These are phyloP conservation scores for Plasmodium gonderi DNA, from an alignment of 169 alveolate genomes.

Conservation along the genomic window DNA sequence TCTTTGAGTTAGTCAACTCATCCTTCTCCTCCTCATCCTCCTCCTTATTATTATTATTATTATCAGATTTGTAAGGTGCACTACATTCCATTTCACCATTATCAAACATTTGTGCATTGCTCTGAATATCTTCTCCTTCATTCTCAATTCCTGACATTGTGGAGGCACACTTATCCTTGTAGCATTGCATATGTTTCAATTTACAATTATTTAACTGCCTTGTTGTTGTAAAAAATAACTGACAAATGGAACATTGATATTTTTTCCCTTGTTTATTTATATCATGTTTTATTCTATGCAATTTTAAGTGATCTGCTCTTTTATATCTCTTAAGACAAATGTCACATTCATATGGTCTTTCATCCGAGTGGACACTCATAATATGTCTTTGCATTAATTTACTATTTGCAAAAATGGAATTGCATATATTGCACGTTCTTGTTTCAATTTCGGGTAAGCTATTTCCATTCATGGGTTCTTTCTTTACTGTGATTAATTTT, in stretches of 20 bases:
- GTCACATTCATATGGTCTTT: constrained; percentile 61
- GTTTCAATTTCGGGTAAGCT: background rate
- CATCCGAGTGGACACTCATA: constrained; percentile 53
- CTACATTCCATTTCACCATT: too few relatives aligned
- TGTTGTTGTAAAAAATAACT: constrained; percentile 9
- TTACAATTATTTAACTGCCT: constrained; percentile 12
- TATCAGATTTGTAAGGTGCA: too few relatives aligned
- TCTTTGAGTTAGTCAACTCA: too few relatives aligned
- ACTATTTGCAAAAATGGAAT: constrained; percentile 4
- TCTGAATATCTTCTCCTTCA: too few relatives aligned
- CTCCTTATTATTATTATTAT: too few relatives aligned
- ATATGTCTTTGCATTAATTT: constrained; percentile 60
- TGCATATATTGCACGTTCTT: constrained; percentile 56
- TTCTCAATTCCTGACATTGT: too few relatives aligned
- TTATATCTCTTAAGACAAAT: constrained; percentile 43
- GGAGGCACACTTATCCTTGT: background rate
- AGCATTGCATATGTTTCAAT: constrained; percentile 1
- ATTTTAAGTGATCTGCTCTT: constrained; percentile 63
- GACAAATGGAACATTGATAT: constrained; percentile 53
- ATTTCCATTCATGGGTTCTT: background rate
- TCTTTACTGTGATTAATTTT: background rate
- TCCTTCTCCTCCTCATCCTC: too few relatives aligned
- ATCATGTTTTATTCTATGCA: constrained; percentile 21
- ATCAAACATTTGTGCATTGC: too few relatives aligned
- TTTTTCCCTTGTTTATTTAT: constrained; percentile 14